Conservation (phyloP, 345 rosid genomes). For the Streptanthus diversifolius region DNA sequence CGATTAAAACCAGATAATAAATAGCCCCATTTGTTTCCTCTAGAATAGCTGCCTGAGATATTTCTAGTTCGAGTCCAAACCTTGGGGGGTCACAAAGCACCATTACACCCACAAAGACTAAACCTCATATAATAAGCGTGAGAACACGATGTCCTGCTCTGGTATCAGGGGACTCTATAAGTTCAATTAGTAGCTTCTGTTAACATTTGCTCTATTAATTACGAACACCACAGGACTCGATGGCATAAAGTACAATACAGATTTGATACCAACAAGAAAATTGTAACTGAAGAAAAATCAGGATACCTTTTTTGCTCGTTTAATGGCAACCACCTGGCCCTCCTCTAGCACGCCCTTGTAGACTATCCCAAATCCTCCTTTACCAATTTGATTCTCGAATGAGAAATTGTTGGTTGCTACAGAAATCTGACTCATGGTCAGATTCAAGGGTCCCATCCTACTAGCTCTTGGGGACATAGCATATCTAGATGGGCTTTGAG, state of each 20-base stretch:
- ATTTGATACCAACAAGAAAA: neutral
- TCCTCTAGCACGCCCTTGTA: conserved; percentile 69
- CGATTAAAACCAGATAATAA: neutral
- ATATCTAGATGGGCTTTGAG: conserved; percentile 84
- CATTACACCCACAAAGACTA: neutral
- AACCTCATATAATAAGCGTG: neutral
- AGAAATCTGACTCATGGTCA: conserved; percentile 48
- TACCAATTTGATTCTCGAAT: conserved; percentile 58
- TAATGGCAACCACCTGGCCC: conserved; percentile 79
- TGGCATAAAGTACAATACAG: neutral
- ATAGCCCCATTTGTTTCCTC: neutral
- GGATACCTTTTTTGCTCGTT: conserved; percentile 89
- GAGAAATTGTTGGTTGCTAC: conserved; percentile 80
- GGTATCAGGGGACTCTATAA: too few relatives aligned
- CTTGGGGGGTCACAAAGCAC: neutral
- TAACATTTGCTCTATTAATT: neutral
- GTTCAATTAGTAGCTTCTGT: neutral
- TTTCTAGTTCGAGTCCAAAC: neutral
- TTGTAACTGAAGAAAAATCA: neutral
- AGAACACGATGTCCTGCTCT: too few relatives aligned
- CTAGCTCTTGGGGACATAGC: conserved; percentile 66
- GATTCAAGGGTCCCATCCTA: conserved; percentile 64
- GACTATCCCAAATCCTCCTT: conserved; percentile 91
- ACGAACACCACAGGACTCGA: neutral
- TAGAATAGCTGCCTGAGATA: neutral